Evolutionary conservation across 2,329 filamentous ascomycete genomes (phyloP), one percentile per base, ranked within the genome.

Genomic region (Paracamarosporium sp.): DNA sequence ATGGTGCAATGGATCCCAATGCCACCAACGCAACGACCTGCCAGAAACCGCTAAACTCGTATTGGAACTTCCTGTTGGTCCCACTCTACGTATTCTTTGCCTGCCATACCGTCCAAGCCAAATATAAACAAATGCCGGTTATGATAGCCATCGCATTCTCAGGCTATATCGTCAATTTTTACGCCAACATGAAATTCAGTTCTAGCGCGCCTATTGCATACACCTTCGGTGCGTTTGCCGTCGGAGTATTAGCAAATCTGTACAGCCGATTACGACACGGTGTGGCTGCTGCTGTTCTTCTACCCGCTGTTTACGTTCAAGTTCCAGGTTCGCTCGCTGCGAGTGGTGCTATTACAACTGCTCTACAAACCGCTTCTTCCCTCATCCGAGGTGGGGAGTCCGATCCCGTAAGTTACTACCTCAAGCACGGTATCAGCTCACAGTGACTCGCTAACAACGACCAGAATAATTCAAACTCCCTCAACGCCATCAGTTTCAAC

Each of bases 141-240:
- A 94, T 93, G 90, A 79, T 91, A 20, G 35, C 85, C 58, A 92
- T 95, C 66, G 87, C 90, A 0, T 79, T 92, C 28, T 84, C 85
- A 0, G 91, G 91, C 7, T 94, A 90, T 68, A 79, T 87, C 9
- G 89, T 92, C 67, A 94, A 90, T 76, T 91, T 86, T 77, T 93
- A 90, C 76, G 86, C 85, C n/a, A 85, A 85, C 50, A 80, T 82
- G 48, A 86, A 84, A 57, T 91, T 93, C 68, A 78, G 82, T 7
- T 85, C 83, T 28, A 92, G 90, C 64, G 85, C 86, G 0, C 90
- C 92, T 58, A 87, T 95, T 24, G 87, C 88, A 35, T 92, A 90
- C 74, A 91, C 90, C 36, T 82, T 94, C 6, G 90, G 90, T 35
- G 90, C 92, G 0, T 84, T 95, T 53, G 85, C 86, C 1, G 86